Conservation (phyloP, 345 rosid genomes). For the Geranium rotundifolium region DNA sequence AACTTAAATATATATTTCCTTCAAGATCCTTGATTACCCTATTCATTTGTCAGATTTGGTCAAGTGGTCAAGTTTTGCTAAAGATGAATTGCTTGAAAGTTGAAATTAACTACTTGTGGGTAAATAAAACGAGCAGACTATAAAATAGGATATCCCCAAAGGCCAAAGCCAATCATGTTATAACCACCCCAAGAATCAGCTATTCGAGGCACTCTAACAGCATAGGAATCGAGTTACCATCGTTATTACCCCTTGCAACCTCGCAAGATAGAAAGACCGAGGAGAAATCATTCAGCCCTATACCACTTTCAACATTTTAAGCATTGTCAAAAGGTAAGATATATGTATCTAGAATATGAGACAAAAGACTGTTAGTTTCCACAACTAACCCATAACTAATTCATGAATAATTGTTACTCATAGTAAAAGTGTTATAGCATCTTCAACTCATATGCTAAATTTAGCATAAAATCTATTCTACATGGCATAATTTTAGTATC, state of each 20-base stretch:
- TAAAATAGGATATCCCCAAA: constrained; percentile 97
- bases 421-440: background rate
- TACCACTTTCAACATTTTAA: background rate
- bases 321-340: background rate
- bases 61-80: no score
- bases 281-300: background rate
- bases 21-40: no score
- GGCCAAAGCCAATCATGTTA: constrained; percentile 95
- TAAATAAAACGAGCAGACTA: constrained; percentile 78
- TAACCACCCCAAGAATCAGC: constrained; percentile 93
- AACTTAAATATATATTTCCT: background rate
- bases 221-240: constrained; percentile 90
- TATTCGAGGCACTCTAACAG: constrained; percentile 76
- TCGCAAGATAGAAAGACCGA: constrained; percentile 17
- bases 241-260: constrained; percentile 92
- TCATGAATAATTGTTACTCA: no score
- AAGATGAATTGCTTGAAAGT: no score
- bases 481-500: no score
- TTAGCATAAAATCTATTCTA: no score
- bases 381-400: background rate
- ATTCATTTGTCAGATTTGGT: no score
- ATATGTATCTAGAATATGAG: no score
- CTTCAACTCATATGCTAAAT: no score
- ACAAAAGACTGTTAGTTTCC: background rate
- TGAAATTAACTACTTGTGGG: constrained; percentile 39